phyloP scores from a whole-genome alignment of 306 rosid species.

The Begonia masoniana region DNA sequence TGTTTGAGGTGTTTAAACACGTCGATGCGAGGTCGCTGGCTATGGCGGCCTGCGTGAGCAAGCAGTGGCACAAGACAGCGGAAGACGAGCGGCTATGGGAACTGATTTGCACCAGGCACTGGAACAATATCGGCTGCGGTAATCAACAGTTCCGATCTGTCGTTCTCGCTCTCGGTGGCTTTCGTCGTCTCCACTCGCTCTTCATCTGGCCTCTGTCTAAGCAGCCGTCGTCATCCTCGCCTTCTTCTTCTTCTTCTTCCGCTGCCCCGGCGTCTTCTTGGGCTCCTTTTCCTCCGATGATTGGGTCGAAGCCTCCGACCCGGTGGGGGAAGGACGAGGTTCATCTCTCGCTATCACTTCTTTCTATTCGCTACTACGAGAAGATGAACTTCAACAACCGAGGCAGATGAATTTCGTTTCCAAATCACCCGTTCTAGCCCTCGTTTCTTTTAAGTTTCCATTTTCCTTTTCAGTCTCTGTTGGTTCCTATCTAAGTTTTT shows the following conservation, averaged over 20 bases:
- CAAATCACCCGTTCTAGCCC: not conserved
- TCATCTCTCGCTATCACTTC: slow-evolving; percentile 79
- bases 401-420: slow-evolving; percentile 14
- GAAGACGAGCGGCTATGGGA: slow-evolving; percentile 98
- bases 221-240: slow-evolving; percentile 21
- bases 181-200: slow-evolving; percentile 77
- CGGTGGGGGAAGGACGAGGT: slow-evolving; percentile 88
- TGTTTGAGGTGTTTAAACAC: slow-evolving; percentile 87
- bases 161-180: slow-evolving; percentile 93
- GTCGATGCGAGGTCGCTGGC: slow-evolving; percentile 70
- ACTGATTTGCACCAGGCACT: slow-evolving; percentile 87
- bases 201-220: slow-evolving; percentile 57
- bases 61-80: slow-evolving; percentile 85
- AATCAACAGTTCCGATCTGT: slow-evolving; percentile 85
- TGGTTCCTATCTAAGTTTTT: not conserved
- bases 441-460: not conserved
- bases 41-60: slow-evolving; percentile 67
- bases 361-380: slow-evolving; percentile 87
- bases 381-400: slow-evolving; percentile 66
- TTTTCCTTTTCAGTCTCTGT: not conserved
- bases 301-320: slow-evolving; percentile 28
- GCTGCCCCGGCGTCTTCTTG: slow-evolving; percentile 10
- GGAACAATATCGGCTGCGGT: slow-evolving; percentile 82
- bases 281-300: slow-evolving; percentile 29
- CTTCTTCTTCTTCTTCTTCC: slow-evolving; percentile 14